Conservation (phyloP, 2,329 filamentous ascomycete genomes). For the Xylaria arbuscula region DNA sequence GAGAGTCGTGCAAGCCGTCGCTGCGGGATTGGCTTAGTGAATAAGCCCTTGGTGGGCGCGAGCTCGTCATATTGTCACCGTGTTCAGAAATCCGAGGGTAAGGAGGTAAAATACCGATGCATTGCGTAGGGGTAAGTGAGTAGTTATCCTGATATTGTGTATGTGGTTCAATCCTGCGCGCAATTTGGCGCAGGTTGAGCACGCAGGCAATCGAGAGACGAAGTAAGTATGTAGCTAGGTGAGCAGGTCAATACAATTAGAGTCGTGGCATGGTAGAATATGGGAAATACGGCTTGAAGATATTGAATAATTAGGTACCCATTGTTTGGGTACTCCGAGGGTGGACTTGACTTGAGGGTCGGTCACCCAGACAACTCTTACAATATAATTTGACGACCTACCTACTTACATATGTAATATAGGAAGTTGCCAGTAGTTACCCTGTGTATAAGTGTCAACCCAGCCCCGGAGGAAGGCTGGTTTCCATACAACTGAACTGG, state of each 20-base stretch:
- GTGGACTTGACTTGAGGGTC: background rate
- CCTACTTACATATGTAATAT: too few species aligned
- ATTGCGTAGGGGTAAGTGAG: conserved; percentile 20
- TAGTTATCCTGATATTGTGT: conserved; percentile 22
- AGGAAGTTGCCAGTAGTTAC: background rate
- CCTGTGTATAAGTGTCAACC: background rate
- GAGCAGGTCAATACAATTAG: background rate
- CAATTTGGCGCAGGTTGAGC: background rate
- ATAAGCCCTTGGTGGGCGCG: background rate
- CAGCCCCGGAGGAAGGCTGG: background rate
- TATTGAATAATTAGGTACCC: background rate
- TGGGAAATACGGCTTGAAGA: background rate
- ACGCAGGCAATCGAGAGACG: background rate
- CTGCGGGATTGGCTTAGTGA: background rate
- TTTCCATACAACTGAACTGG: background rate
- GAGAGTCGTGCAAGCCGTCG: conserved; percentile 22
- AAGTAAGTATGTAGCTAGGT: background rate
- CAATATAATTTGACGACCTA: background rate
- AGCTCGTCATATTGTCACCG: conserved; percentile 11
- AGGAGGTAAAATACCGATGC: background rate
- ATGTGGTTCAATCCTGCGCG: background rate
- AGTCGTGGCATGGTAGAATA: background rate
- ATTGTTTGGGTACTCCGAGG: background rate
- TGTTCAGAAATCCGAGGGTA: background rate
- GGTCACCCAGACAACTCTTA: background rate